phyloP scores from a whole-genome alignment of 768 basidiomycete genomes.

The Leccinum fibrillosum region DNA sequence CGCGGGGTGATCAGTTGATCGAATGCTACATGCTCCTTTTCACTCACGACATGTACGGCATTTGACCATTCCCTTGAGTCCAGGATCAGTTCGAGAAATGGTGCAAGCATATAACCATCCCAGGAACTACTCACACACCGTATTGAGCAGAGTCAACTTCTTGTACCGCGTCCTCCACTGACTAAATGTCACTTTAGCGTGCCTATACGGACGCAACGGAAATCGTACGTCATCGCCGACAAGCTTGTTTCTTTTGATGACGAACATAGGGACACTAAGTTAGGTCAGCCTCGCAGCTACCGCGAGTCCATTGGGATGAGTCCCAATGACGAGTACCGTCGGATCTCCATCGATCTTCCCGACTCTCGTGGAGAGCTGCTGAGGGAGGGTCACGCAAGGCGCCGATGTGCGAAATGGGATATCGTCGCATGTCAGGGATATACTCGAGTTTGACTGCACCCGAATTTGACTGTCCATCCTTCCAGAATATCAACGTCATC shows the following conservation, averaged over 20 bases:
- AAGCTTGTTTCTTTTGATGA: slow-evolving; percentile 49
- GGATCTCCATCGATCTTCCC: slow-evolving; percentile 49
- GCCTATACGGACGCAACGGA: not conserved
- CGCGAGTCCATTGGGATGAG: slow-evolving; percentile 63
- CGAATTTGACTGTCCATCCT: too few relatives aligned
- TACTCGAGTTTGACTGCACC: not conserved
- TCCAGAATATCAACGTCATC: too few relatives aligned
- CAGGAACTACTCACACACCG: slow-evolving; percentile 39
- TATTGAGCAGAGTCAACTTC: slow-evolving; percentile 50
- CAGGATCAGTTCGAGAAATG: not conserved
- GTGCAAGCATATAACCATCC: slow-evolving; percentile 5
- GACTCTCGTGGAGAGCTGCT: slow-evolving; percentile 43
- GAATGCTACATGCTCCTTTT: not conserved
- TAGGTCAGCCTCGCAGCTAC: slow-evolving; percentile 59
- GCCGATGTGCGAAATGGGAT: slow-evolving; percentile 26
- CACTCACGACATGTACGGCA: slow-evolving; percentile 53
- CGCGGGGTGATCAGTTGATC: not conserved
- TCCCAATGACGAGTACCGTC: slow-evolving; percentile 60
- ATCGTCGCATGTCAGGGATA: not conserved
- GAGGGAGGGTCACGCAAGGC: slow-evolving; percentile 37
- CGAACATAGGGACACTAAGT: slow-evolving; percentile 49
- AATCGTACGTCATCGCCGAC: slow-evolving; percentile 44
- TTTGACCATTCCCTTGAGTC: slow-evolving; percentile 45
- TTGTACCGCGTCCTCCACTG: slow-evolving; percentile 58
- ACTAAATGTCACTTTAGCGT: slow-evolving; percentile 2